Evolutionary conservation across 1,139 yeast genomes (phyloP).

Genomic region (Blastobotrys apis): DNA sequence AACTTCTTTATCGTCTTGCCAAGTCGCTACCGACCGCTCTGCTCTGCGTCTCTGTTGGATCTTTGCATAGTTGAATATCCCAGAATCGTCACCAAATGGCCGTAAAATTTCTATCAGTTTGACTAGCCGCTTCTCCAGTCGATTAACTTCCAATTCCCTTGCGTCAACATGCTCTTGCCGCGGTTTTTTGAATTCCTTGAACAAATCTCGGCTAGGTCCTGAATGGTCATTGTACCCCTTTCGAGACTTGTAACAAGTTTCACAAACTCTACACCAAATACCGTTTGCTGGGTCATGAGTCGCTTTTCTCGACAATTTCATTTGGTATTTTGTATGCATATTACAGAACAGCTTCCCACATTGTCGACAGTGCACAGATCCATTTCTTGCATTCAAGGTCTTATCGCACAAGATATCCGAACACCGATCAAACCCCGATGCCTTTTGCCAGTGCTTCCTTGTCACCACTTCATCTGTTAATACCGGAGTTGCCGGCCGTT

Average conservation of each 20-base stretch:
- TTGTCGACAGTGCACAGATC: slow-evolving; percentile 36
- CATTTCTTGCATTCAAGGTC: slow-evolving; percentile 30
- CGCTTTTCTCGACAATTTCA: slow-evolving; percentile 46
- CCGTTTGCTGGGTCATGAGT: slow-evolving; percentile 49
- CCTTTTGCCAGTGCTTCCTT: slow-evolving; percentile 62
- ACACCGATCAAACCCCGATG: slow-evolving; percentile 36
- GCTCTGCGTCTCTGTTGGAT: slow-evolving; percentile 34
- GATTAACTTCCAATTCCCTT: slow-evolving; percentile 45
- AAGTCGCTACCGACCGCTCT: slow-evolving; percentile 55
- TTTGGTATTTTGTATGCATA: slow-evolving; percentile 53
- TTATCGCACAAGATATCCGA: slow-evolving; percentile 31
- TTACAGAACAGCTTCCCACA: slow-evolving; percentile 75
- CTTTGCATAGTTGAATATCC: slow-evolving; percentile 27
- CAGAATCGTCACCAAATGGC: slow-evolving; percentile 21
- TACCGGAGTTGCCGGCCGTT: slow-evolving; percentile 9
- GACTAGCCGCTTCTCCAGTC: slow-evolving; percentile 60
- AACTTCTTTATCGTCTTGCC: slow-evolving; percentile 59
- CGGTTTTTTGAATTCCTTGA: slow-evolving; percentile 40
- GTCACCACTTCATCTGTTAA: slow-evolving; percentile 39
- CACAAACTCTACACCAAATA: slow-evolving; percentile 68
- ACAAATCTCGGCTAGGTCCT: slow-evolving; percentile 45
- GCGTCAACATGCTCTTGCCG: slow-evolving; percentile 45
- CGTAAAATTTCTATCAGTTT: slow-evolving; percentile 39
- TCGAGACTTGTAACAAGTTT: slow-evolving; percentile 51
- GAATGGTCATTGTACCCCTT: slow-evolving; percentile 49